Base-by-base conservation (phyloP, 2,329 filamentous ascomycete genomes). In the Apiospora pterosperma region DNA sequence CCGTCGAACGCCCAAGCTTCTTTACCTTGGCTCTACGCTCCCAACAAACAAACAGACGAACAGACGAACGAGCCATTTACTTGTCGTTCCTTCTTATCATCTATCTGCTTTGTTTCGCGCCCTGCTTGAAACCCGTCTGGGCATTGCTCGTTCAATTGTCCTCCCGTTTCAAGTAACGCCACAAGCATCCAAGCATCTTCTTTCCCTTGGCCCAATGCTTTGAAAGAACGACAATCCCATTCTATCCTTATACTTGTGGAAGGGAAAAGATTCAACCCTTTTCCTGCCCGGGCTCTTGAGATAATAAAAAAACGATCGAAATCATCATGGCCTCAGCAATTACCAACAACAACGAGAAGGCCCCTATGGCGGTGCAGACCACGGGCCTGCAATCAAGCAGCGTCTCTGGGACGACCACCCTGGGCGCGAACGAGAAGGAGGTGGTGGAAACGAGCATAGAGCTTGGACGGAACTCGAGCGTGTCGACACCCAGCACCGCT, bases 401-500 rank as follows among this genome's bases (percentile, higher is more conserved):
- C n/a, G 55, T 19, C 65, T 70, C 6, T 67, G 63, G 25, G 65
- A 64, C 23, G 62, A 48, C 42, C 42, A 61, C 25, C 62, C 66
- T 41, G 23, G 58, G 34, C 59, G 59, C 19, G 62, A 58, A 28
- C 58, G 70, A 71, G 64, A 71, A 68, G 64, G 66, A 42, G 14
- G 44, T 66, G 28, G 61, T 61, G 36, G 71, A 74, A 63, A 71
- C 69, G 60, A 69, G 68, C 64, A 68, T 74, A 52, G 73, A 77
- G 25, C 66, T 73, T n/a, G 68, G 69, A 41, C 73, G 74, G 44
- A 67, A 73, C 60, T 79, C 77, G 67, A 77, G 78, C 65, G 73
- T 80, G 25, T 81, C 82, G 0, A 82, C 81, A 12, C 82, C 84
- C 1, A 74, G 74, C 48, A 81, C 81, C 1, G 75, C 77, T 44